Evolutionary conservation across 305 asterid genomes (phyloP).

Genomic region (Fraxinus nigra): DNA sequence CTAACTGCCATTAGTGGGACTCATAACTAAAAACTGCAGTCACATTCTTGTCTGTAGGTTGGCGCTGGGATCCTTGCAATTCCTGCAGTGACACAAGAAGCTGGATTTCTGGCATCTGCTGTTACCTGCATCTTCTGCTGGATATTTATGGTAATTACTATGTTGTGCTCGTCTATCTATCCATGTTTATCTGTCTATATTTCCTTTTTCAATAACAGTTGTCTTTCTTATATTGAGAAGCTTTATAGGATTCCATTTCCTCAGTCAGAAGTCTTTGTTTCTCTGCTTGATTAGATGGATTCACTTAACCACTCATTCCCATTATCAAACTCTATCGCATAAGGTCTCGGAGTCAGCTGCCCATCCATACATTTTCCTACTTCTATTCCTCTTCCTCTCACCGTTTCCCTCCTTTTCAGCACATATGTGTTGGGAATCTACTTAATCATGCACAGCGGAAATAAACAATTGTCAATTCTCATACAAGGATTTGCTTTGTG

Average conservation of each 20-base stretch:
- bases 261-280: constrained; percentile 1
- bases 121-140: constrained; percentile 72
- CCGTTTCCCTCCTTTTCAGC: neutral
- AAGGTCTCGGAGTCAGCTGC: constrained; percentile 10
- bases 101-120: constrained; percentile 89
- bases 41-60: constrained; percentile 39
- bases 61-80: constrained; percentile 97
- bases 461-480: too few relatives aligned
- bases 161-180: neutral
- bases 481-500: too few relatives aligned
- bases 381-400: neutral
- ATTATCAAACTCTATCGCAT: neutral
- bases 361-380: neutral
- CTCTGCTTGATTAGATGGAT: constrained; percentile 5
- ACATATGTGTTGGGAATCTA: too few relatives aligned
- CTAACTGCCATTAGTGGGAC: constrained; percentile 2
- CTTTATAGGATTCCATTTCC: constrained; percentile 15
- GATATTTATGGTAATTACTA: constrained; percentile 66
- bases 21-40: neutral
- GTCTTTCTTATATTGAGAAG: constrained; percentile 9
- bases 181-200: neutral
- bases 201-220: neutral
- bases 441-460: too few relatives aligned
- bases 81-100: constrained; percentile 93
- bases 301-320: neutral